Evolutionary conservation across 2,329 filamentous ascomycete species (phyloP), one percentile per base, ranked within the genome.

Genomic region (Pseudogymnoascus sp.): DNA sequence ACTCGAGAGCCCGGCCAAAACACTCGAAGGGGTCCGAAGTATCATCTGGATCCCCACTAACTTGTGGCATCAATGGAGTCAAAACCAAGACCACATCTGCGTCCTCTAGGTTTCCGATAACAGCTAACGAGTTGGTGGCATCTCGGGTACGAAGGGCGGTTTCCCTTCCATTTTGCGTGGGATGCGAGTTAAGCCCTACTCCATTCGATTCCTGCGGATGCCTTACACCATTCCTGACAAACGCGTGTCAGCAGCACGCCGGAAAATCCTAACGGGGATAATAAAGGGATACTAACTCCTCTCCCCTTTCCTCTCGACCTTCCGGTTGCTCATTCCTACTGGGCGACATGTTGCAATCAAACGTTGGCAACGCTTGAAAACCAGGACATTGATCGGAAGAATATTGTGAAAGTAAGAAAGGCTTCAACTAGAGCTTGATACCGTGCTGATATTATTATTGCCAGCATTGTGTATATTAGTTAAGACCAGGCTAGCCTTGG

Each of bases 1-100:
- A 76, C 57, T 84, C 82, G 57, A 92, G 72, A 47, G 84, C 81
- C 64, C 81, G 79, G 18, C 88, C 89, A 16, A 92, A 76, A 12
- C 82, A 79, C 71, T 92, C 88, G 69, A 92, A 92, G 0, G 88
- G 89, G 70, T 92, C 89, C 67, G 74, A 78, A 47, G 72, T 73
- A 63, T 77, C 75, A 47, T 73, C 68, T 47, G 74, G 67, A 65
- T 74, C 74, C 63, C 72, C 74, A 66, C 73, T 76, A 64, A 75
- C 69, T 54, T 78, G 82, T 20, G 78, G 70, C 35, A 82, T 78
- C 25, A 81, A 78, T 1, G 85, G 84, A 5, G 86, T 85, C 35
- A 87, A 72, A 54, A 86, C 79, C 58, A 88, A 75, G n/a, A 87
- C 74, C n/a, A 82, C 71, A 65, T 84, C 81, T 60, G 77, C 75